A percentile compares a stretch with the other conserved stretches of the same genome.
Evolutionary conservation across 768 basidiomycete species (phyloP).

Genomic region (Paxillus involutus): DNA sequence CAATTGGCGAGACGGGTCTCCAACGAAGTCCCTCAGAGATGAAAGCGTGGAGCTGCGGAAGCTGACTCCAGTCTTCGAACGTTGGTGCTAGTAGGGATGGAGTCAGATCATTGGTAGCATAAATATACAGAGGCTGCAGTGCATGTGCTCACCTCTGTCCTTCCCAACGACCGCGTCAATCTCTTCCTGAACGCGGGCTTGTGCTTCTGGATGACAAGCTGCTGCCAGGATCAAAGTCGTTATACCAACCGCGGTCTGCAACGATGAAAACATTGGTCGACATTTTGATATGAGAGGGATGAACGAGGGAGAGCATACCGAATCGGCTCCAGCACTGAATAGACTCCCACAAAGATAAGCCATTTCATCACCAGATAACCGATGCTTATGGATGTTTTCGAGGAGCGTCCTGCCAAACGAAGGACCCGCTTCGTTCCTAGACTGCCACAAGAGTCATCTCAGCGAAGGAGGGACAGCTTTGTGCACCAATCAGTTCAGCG

Average conservation of each 20-base stretch:
- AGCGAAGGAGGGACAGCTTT: neutral
- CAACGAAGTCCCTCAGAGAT: slow-evolving; percentile 38
- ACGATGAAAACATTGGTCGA: neutral
- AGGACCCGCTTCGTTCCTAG: slow-evolving; percentile 2
- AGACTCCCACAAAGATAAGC: slow-evolving; percentile 59
- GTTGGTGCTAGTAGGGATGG: slow-evolving; percentile 29
- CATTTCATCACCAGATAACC: slow-evolving; percentile 51
- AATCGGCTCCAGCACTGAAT: slow-evolving; percentile 63
- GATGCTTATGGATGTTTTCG: slow-evolving; percentile 46
- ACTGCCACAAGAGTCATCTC: slow-evolving; percentile 2
- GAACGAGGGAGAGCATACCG: slow-evolving; percentile 25
- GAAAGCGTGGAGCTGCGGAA: slow-evolving; percentile 39
- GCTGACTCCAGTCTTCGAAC: slow-evolving; percentile 31
- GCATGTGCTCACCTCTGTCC: slow-evolving; percentile 22
- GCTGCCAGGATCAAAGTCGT: slow-evolving; percentile 51
- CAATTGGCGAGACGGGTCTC: slow-evolving; percentile 33
- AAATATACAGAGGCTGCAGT: neutral
- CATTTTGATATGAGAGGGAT: neutral
- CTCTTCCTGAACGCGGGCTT: slow-evolving; percentile 49
- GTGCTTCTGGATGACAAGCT: slow-evolving; percentile 51
- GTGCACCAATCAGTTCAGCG: fast-evolving
- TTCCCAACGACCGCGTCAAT: slow-evolving; percentile 50
- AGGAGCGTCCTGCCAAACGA: slow-evolving; percentile 56
- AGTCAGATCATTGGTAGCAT: neutral
- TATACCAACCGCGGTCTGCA: slow-evolving; percentile 48